These are phyloP conservation scores for Vitis hybrid DNA, from an alignment of 177 flowering plant genomes.

Conservation along the genomic window DNA sequence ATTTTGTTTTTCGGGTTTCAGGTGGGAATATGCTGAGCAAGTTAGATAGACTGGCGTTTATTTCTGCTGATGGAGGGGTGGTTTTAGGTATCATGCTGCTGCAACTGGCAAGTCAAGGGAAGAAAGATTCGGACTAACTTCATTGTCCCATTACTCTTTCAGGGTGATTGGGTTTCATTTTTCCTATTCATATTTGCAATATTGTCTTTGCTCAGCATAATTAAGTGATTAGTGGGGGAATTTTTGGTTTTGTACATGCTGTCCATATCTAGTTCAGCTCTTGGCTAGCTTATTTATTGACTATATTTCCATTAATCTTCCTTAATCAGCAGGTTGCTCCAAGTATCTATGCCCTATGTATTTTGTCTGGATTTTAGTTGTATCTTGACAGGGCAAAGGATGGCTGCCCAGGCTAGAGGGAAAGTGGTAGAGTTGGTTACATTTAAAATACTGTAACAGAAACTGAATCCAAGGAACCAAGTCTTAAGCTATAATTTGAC, in stretches of 20 bases:
- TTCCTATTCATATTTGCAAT: background rate
- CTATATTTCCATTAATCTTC: background rate
- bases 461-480: no score
- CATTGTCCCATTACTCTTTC: background rate
- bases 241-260: slow-evolving; percentile 13
- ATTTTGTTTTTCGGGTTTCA: background rate
- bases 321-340: background rate
- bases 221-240: background rate
- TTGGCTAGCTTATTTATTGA: background rate
- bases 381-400: no score
- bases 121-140: background rate
- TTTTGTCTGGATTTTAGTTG: no score
- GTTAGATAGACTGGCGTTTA: background rate
- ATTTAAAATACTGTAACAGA: no score
- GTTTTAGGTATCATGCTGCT: background rate
- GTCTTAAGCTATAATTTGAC: no score
- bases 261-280: slow-evolving; percentile 8
- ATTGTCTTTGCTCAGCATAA: background rate
- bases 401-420: no score
- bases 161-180: background rate
- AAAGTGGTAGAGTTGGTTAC: no score
- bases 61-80: background rate
- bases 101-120: background rate
- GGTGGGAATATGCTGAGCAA: background rate
- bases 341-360: background rate